These are phyloP conservation scores for Trichoderma afroharzianum DNA, from an alignment of 2,329 filamentous ascomycete genomes.

Conservation along the genomic window DNA sequence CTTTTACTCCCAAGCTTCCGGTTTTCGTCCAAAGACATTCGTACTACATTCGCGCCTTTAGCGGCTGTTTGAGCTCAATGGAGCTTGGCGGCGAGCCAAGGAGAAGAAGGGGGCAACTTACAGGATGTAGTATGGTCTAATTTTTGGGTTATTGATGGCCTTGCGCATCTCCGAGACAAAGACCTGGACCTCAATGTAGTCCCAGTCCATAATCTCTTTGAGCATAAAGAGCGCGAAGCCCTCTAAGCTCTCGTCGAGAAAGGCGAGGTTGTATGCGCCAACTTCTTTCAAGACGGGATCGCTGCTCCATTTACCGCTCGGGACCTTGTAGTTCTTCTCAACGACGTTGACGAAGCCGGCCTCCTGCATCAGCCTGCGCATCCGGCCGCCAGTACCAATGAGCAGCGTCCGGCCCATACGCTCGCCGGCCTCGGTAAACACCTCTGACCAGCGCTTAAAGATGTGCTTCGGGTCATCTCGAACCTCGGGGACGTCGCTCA, in stretches of 20 bases:
- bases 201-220: slow-evolving; percentile 28
- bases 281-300: slow-evolving; percentile 19
- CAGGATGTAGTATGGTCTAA: slow-evolving; percentile 26
- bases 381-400: slow-evolving; percentile 22
- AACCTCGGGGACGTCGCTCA: slow-evolving; percentile 24
- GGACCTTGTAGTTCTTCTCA: slow-evolving; percentile 19
- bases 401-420: slow-evolving; percentile 25
- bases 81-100: neutral
- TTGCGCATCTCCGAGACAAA: slow-evolving; percentile 27
- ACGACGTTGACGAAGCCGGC: slow-evolving; percentile 24
- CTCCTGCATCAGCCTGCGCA: slow-evolving; percentile 24
- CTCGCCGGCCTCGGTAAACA: slow-evolving; percentile 26
- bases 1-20: neutral
- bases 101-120: slow-evolving; percentile 17
- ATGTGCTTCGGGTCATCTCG: slow-evolving; percentile 26
- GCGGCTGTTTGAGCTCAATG: neutral
- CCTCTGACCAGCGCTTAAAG: slow-evolving; percentile 26
- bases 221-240: slow-evolving; percentile 29
- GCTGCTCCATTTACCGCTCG: slow-evolving; percentile 20
- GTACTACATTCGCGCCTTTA: slow-evolving; percentile 5
- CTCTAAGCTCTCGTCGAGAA: slow-evolving; percentile 28
- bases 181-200: slow-evolving; percentile 23
- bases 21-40: slow-evolving; percentile 19
- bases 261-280: slow-evolving; percentile 24
- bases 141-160: slow-evolving; percentile 22